Evolutionary conservation across 1,284 basidiomycete species (phyloP).

Genomic region (Tilletiopsis washingtonensis): DNA sequence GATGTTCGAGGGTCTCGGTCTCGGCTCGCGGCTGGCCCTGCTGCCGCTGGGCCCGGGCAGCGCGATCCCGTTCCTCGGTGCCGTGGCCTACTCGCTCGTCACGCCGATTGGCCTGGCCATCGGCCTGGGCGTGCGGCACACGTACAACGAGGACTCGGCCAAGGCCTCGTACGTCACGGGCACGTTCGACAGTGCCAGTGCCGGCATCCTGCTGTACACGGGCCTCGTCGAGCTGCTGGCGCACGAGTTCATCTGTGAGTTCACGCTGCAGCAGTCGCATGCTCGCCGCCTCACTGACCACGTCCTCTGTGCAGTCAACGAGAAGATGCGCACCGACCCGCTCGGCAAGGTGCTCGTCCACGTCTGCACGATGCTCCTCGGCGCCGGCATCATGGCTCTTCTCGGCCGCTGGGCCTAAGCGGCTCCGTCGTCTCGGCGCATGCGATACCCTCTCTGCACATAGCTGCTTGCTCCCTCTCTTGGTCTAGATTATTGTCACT

Average conservation of each 20-base stretch:
- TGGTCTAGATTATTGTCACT: no score
- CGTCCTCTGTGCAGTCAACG: no score
- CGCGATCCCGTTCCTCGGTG: constrained; percentile 22
- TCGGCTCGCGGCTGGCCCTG: constrained; percentile 38
- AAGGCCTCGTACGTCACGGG: constrained; percentile 43
- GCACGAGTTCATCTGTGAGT: constrained; percentile 48
- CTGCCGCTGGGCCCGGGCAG: constrained; percentile 18
- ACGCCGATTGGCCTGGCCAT: constrained; percentile 46
- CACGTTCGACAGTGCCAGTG: constrained; percentile 39
- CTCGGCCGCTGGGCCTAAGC: constrained; percentile 46
- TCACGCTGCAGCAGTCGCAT: no score
- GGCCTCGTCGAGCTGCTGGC: constrained; percentile 41
- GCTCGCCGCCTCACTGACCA: no score
- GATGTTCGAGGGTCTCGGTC: constrained; percentile 47
- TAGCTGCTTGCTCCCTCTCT: no score
- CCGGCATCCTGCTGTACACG: constrained; percentile 46
- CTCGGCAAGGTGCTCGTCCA: constrained; percentile 35
- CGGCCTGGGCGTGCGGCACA: constrained; percentile 37
- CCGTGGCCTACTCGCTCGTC: constrained; percentile 34
- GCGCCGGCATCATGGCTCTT: constrained; percentile 51
- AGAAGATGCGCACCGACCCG: constrained; percentile 44
- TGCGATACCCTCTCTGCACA: no score
- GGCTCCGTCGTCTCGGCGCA: no score
- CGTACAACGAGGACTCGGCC: constrained; percentile 41
- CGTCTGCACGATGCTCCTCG: constrained; percentile 45